Conservation (phyloP, 129 eudicot genomes). For the Helianthus tuberosus region DNA sequence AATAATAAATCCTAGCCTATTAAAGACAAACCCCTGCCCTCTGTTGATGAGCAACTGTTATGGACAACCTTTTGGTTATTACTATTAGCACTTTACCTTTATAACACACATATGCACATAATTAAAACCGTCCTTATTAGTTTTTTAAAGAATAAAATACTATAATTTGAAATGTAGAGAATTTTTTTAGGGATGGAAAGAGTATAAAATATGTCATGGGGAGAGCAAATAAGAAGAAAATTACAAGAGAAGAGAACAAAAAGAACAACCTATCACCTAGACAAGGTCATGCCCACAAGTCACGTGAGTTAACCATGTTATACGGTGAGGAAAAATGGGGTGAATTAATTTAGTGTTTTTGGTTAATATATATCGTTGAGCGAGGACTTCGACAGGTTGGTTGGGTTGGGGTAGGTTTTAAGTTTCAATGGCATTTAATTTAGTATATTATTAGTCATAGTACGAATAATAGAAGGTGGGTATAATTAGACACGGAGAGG, state of each 20-base stretch:
- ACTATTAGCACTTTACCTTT: too few relatives aligned
- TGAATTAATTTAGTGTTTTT: conserved; percentile 4
- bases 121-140: conserved; percentile 27
- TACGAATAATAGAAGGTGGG: conserved; percentile 38
- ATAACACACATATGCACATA: neutral
- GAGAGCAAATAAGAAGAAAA: conserved; percentile 28
- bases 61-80: too few relatives aligned
- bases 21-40: too few relatives aligned
- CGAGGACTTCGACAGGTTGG: conserved; percentile 44
- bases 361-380: conserved; percentile 17
- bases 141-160: neutral
- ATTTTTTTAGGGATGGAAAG: conserved; percentile 12
- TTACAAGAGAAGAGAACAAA: conserved; percentile 53
- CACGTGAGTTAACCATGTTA: conserved; percentile 67
- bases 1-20: too few relatives aligned
- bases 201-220: conserved; percentile 22
- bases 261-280: conserved; percentile 43
- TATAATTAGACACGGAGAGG: conserved; percentile 81
- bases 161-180: neutral
- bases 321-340: conserved; percentile 63
- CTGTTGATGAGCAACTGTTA: too few relatives aligned
- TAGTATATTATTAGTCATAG: conserved; percentile 14
- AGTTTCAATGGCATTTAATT: conserved; percentile 26
- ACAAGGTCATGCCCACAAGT: conserved; percentile 58
- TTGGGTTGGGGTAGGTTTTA: conserved; percentile 37